These are phyloP conservation scores for Termitomyces sp. DNA, from an alignment of 768 basidiomycete genomes.

Conservation along the genomic window DNA sequence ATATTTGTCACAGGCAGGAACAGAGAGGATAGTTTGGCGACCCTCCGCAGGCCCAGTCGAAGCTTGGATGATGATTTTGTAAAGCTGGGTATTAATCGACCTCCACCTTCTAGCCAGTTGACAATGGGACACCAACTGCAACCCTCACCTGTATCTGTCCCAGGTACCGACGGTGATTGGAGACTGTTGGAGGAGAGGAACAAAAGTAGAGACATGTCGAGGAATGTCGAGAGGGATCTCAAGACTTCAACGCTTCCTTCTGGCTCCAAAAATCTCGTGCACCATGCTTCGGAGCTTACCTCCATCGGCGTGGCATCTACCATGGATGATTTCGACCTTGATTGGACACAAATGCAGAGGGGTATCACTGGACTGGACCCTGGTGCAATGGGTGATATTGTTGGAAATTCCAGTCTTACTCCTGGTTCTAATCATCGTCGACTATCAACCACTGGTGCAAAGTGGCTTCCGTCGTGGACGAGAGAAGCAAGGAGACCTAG, in stretches of 20 bases:
- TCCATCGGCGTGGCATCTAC: conserved; percentile 3
- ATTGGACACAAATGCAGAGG: conserved; percentile 33
- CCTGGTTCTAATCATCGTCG: conserved; percentile 13
- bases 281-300: conserved; percentile 1
- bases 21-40: conserved; percentile 56
- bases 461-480: conserved; percentile 20
- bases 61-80: conserved; percentile 50
- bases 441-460: conserved; percentile 16
- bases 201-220: conserved; percentile 25
- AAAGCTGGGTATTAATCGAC: conserved; percentile 9
- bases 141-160: conserved; percentile 36
- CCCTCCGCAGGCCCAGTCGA: conserved; percentile 58
- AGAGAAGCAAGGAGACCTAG: conserved; percentile 37
- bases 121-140: conserved; percentile 17
- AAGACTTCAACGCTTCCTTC: background rate
- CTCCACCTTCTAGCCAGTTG: background rate
- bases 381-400: conserved; percentile 25
- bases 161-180: conserved; percentile 59
- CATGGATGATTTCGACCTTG: conserved; percentile 43
- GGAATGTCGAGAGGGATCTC: conserved; percentile 9
- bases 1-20: conserved; percentile 32
- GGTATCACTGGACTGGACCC: conserved; percentile 29
- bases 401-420: conserved; percentile 13
- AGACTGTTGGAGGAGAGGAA: conserved; percentile 44
- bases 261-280: background rate